Base-by-base conservation (phyloP, 2,329 filamentous ascomycete species). In the Emergomyces pasteurianus region DNA sequence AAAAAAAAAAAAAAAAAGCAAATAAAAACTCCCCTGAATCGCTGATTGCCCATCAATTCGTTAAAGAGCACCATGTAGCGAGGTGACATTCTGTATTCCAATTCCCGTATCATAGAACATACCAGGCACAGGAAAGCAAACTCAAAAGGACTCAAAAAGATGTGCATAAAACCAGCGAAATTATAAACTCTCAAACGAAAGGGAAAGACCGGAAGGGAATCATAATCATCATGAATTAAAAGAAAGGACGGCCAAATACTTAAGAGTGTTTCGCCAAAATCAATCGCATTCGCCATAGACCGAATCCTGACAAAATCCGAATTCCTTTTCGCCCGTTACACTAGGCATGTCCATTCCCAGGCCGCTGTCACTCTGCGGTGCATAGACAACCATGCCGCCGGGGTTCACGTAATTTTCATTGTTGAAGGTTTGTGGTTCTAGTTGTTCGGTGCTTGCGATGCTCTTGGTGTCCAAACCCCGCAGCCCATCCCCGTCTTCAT, bases 321-420 rank as follows among this genome's bases (percentile, higher is more conserved):
- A 54, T 34, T 36, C 50, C 60, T 59, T 52, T 58, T 65, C 64
- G 10, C 63, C 60, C 36, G 59, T 63, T 26, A 61, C 65, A 9
- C 65, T 69, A 43, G 63, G 65, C 21, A 67, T 61, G 58, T 72
- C 70, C 3, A 66, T 65, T 23, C 70, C 70, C 26, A 72, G 61
- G 14, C 70, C 70, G 53, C 69, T 71, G 58, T 72, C 70, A 60
- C 67, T 72, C 34, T 61, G 63, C 26, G 62, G 63, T 26, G 31
- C 60, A 58, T 66, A 67, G 2, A 65, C 26, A 31, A 65, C 61
- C 64, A 68, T 62, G 14, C 64, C 67, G n/a, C 60, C 59, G 3
- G 58, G 62, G 23, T 61, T 60, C 28, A 38, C 34, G 43, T 64
- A 62, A 40, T 63, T 59, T 12, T 63, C 61, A 4, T 64, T 67